These are phyloP conservation scores for Drechslerella coelobrocha DNA, from an alignment of 2,329 filamentous ascomycete species.

Conservation along the genomic window DNA sequence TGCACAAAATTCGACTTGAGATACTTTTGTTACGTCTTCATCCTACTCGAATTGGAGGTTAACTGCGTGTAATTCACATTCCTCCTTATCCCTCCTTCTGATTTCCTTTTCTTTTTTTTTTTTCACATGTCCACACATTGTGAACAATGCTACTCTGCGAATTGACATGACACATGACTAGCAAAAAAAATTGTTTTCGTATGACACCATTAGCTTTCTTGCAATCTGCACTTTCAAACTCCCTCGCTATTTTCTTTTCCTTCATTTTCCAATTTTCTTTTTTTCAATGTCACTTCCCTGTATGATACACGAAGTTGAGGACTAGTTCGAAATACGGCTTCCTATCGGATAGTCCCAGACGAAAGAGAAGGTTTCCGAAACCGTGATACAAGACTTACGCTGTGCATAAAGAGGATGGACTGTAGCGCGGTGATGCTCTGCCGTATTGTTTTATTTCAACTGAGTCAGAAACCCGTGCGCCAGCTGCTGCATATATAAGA, in stretches of 20 bases:
- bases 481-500: neutral
- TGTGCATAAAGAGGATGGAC: no score
- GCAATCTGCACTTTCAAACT: no score
- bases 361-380: no score
- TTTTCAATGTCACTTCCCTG: no score
- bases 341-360: no score
- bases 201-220: constrained; percentile 8
- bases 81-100: neutral
- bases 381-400: no score
- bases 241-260: neutral
- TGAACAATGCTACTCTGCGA: constrained; percentile 2
- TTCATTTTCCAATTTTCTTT: neutral
- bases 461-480: neutral
- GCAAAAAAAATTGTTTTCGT: constrained; percentile 16
- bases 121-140: neutral
- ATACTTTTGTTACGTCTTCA: constrained; percentile 4
- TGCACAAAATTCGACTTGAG: no score
- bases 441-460: neutral
- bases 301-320: no score
- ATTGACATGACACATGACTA: constrained; percentile 15
- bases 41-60: no score
- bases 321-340: no score
- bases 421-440: no score
- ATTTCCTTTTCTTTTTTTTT: neutral
- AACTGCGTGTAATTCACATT: no score